Base-by-base conservation (phyloP, 2,329 filamentous ascomycete genomes). In the Epicoccum sorghinum region DNA sequence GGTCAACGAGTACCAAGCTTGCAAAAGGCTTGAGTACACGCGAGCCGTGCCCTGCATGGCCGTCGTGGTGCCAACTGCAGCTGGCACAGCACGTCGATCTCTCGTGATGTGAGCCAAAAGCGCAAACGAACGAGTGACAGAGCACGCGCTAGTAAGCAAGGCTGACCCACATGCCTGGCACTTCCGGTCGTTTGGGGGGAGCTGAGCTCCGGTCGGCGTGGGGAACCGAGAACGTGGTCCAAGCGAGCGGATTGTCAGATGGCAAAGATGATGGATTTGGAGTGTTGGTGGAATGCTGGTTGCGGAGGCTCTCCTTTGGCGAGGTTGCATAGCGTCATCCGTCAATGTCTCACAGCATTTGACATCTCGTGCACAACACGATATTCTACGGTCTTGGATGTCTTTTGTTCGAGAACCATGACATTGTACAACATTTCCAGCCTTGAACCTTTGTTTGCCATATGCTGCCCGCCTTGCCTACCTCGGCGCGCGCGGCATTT, bases 161-260 rank as follows among this genome's bases (percentile, higher is more conserved):
- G 30, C 36, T 13, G 52, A 37, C 35, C 52, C 52, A 46, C 40
- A 33, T 22, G 23, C 9, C 40, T 41, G 35, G 51, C 35, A 5
- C 23, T 41, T 33, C 46, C 45, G 45, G 41, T 30, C 9, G 30
- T 30, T 14, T 45, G 40, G 24, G 13, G 25, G 36, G 36, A 44
- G 40, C 45, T 45, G 45, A 45, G 22, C 23, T 54, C 52, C 52
- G 52, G 52, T 49, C n/a, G 41, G 23, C 45, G 46, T 49, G 52
- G 52, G 52, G 52, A 54, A 54, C 52, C 52, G 52, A 54, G 29
- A 18, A 22, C 22, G 13, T 27, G 51, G 29, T 41, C 24, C 30
- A 45, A 41, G 51, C 29, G 24, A 54, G 51, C 36, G 40, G 29
- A 10, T 41, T 13, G 33, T 54, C 40, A 36, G 24, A 54, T 49